Evolutionary conservation across 192 early-diverging fungal species (phyloP).

Genomic region (Diversispora eburnea): DNA sequence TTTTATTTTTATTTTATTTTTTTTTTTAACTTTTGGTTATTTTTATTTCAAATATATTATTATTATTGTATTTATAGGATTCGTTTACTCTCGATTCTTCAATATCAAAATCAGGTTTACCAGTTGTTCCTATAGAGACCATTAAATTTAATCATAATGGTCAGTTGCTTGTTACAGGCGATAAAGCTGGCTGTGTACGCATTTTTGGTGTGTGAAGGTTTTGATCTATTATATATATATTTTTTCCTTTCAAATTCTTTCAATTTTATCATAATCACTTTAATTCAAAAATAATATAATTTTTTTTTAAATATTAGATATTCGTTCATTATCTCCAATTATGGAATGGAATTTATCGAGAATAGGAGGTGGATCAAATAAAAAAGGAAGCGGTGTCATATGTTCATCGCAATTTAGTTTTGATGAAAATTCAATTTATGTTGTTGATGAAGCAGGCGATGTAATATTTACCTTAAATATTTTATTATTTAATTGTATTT

Average conservation of each 20-base stretch:
- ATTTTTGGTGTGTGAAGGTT: slow-evolving; percentile 44
- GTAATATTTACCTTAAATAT: no score
- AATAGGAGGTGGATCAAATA: neutral
- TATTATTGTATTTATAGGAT: slow-evolving; percentile 27
- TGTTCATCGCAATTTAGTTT: slow-evolving; percentile 58
- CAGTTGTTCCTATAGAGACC: slow-evolving; percentile 43
- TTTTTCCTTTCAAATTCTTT: neutral
- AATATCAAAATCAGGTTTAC: slow-evolving; percentile 16
- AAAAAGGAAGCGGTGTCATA: slow-evolving; percentile 21
- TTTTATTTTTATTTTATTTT: neutral
- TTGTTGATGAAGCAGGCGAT: slow-evolving; percentile 41
- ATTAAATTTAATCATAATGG: slow-evolving; percentile 62
- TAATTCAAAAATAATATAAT: neutral
- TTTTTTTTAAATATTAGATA: slow-evolving; percentile 36
- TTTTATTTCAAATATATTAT: neutral
- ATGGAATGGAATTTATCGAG: slow-evolving; percentile 52
- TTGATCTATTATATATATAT: neutral
- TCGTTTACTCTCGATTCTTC: slow-evolving; percentile 34
- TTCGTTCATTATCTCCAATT: slow-evolving; percentile 49
- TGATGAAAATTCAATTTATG: slow-evolving; percentile 58
- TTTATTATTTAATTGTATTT: neutral
- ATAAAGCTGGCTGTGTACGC: slow-evolving; percentile 46
- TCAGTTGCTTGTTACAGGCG: slow-evolving; percentile 54
- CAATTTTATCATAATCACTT: neutral
- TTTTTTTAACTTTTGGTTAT: neutral